phyloP scores from a whole-genome alignment of 495 filamentous ascomycete species.

The Aspergillus coremiiformis region DNA sequence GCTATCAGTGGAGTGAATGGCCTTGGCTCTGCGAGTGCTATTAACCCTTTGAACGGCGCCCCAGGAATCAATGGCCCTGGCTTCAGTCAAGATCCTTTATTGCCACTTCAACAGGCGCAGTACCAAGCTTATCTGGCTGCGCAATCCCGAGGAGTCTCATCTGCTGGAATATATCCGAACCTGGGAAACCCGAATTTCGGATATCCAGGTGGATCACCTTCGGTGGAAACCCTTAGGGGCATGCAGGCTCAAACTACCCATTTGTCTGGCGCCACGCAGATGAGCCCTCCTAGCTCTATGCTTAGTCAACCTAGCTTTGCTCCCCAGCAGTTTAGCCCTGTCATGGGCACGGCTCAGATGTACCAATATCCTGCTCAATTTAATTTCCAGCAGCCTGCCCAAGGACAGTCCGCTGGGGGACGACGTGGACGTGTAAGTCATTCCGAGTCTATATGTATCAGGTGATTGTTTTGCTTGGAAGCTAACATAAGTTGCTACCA shows the following conservation, averaged over 20 bases:
- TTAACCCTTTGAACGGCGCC: conserved; percentile 20
- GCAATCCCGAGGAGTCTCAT: conserved; percentile 39
- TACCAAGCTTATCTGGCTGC: conserved; percentile 40
- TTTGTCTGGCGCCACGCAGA: conserved; percentile 30
- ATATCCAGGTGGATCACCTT: conserved; percentile 33
- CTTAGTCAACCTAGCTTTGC: conserved; percentile 37
- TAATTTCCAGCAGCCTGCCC: conserved; percentile 39
- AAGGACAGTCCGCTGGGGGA: conserved; percentile 39
- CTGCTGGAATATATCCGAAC: conserved; percentile 35
- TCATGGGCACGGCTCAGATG: conserved; percentile 42
- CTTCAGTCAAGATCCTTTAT: conserved; percentile 35
- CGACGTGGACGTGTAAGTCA: conserved; percentile 45
- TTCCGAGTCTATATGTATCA: conserved; percentile 1
- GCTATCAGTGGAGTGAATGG: conserved; percentile 31
- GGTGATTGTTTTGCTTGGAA: neutral
- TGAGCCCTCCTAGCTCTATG: conserved; percentile 35
- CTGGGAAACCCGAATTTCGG: conserved; percentile 33
- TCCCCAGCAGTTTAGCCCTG: conserved; percentile 42
- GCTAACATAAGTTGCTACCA: conserved; percentile 14
- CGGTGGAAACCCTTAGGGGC: conserved; percentile 37
- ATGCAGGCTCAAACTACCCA: conserved; percentile 31
- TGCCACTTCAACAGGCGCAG: conserved; percentile 41
- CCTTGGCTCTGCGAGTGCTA: conserved; percentile 14
- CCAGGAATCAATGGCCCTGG: conserved; percentile 21
- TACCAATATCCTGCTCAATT: conserved; percentile 48